Evolutionary conservation across 176 grass and related monocot species (phyloP).

Genomic region (Hordeum marinum): DNA sequence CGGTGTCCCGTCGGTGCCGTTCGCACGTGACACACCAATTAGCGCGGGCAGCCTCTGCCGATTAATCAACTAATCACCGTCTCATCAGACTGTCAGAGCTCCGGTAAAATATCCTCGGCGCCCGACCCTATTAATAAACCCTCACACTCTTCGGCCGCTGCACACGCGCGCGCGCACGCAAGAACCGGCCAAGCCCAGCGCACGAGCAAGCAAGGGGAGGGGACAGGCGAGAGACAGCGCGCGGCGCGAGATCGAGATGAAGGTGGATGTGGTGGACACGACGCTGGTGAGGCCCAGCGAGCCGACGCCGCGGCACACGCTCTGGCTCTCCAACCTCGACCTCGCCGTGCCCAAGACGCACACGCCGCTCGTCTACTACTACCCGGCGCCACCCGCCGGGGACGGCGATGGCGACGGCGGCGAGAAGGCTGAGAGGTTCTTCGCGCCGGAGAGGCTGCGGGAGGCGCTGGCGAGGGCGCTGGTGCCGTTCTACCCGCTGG

Average conservation of each 20-base stretch:
- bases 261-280: constrained; percentile 62
- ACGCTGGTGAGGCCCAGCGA: constrained; percentile 51
- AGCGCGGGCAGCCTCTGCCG: background rate
- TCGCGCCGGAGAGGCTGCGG: constrained; percentile 42
- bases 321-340: constrained; percentile 69
- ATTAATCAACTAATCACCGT: background rate
- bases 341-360: constrained; percentile 45
- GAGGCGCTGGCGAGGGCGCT: constrained; percentile 47
- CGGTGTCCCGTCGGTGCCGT: background rate
- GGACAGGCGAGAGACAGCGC: too few relatives aligned
- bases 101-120: background rate
- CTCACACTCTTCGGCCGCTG: background rate
- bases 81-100: background rate
- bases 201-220: background rate
- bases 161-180: background rate
- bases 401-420: background rate
- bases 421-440: background rate
- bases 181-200: background rate
- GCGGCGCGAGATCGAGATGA: background rate
- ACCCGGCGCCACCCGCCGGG: background rate
- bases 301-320: constrained; percentile 41
- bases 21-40: background rate
- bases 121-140: background rate
- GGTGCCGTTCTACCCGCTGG: constrained; percentile 63
- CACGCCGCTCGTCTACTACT: constrained; percentile 66